Evolutionary conservation across 352 stramenopile genomes (phyloP), one percentile per base, ranked within the genome.

Genomic region (Stramenopiles sp.): DNA sequence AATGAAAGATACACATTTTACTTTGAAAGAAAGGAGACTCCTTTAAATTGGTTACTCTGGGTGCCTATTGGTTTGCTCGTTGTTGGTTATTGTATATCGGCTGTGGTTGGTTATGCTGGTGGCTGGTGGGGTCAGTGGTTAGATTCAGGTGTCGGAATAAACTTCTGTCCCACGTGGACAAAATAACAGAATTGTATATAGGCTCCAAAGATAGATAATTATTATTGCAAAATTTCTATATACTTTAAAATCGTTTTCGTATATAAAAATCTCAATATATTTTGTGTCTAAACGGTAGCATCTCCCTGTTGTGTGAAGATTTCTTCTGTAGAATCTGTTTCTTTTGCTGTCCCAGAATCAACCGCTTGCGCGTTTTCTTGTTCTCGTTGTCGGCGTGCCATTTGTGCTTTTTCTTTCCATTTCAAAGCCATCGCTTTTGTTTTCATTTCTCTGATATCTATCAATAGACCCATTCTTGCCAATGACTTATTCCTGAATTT

Each of bases 81-180:
- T 33, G 4, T 4, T 33, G 71, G 71, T 14, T 78, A 78, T 33
- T 78, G 71, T 14, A 78, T 78, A 33, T 78, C 71, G 4, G 30
- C 30, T 78, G 31, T 78, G 4, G 71, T 78, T 33, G 71, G 71
- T 33, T 78, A 78, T 78, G 71, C 71, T 14, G 71, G 71, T 78
- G 71, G 71, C 8, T 78, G 71, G 71, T 78, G 71, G 30, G 30
- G 30, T 78, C 71, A 78, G 8, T 78, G 71, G 71, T 78, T 31
- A 8, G 71, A 78, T 33, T 14, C 30, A 33, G 30, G 30, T 14
- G 30, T 33, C 22, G 71, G 71, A 78, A 33, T 78, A 14, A 78
- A 33, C 31, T 78, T 4, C 4, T 78, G 71, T 33, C 71, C 71
- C 8, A 33, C 71, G 4, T 33, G 31, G 71, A 78, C 31, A 78